These are phyloP conservation scores for Aspergillus candidus DNA, from an alignment of 2,329 filamentous ascomycete genomes.

Conservation along the genomic window DNA sequence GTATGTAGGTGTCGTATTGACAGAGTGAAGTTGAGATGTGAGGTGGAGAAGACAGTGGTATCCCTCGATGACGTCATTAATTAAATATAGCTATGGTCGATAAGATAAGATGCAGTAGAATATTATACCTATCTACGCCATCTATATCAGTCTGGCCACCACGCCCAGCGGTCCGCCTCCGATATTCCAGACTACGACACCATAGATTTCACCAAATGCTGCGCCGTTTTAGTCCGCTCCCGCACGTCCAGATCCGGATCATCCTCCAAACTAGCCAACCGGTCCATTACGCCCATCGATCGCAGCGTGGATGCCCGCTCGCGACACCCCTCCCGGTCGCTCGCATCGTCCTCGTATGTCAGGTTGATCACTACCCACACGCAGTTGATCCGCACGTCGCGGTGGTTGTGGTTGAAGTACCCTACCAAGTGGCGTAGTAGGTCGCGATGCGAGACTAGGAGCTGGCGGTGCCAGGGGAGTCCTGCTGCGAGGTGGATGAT, in stretches of 20 bases:
- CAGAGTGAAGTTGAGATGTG: too few relatives aligned
- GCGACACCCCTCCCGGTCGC: slow-evolving; percentile 59
- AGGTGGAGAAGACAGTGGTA: too few relatives aligned
- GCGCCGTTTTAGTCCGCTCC: slow-evolving; percentile 74
- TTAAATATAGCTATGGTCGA: not conserved
- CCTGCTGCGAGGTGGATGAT: slow-evolving; percentile 85
- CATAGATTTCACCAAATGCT: slow-evolving; percentile 58
- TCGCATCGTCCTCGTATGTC: slow-evolving; percentile 70
- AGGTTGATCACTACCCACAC: slow-evolving; percentile 84
- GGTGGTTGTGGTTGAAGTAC: slow-evolving; percentile 67
- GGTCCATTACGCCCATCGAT: slow-evolving; percentile 63
- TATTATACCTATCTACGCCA: not conserved
- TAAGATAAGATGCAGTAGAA: slow-evolving; percentile 8
- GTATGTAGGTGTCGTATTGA: too few relatives aligned
- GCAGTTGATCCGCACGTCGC: slow-evolving; percentile 68
- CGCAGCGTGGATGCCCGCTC: slow-evolving; percentile 64
- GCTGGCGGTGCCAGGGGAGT: slow-evolving; percentile 67
- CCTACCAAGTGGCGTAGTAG: slow-evolving; percentile 66
- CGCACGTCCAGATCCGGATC: slow-evolving; percentile 76
- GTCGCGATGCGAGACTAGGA: slow-evolving; percentile 69
- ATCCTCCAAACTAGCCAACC: slow-evolving; percentile 56
- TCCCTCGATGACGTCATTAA: too few relatives aligned
- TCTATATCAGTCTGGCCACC: not conserved
- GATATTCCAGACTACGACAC: slow-evolving; percentile 4
- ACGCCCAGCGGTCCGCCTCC: slow-evolving; percentile 1